Evolutionary conservation across 1,284 basidiomycete genomes (phyloP).

Genomic region (Tausonia pullulans): DNA sequence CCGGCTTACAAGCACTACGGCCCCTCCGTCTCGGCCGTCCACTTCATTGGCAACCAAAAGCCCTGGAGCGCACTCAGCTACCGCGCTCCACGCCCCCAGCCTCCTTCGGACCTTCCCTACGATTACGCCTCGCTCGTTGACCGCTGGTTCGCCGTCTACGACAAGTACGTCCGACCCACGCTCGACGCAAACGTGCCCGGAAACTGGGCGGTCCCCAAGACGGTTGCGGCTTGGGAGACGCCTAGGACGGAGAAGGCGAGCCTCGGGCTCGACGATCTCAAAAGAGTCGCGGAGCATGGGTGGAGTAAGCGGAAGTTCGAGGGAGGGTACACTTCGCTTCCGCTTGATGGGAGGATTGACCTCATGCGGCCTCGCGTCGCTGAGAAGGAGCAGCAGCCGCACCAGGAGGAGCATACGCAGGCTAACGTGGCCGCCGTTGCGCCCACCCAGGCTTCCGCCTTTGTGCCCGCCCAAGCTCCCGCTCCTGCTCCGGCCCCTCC

Average conservation of each 20-base stretch:
- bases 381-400: not conserved
- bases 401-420: constrained; percentile 2
- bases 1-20: constrained; percentile 92
- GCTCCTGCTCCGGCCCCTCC: too few relatives aligned
- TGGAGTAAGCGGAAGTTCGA: constrained; percentile 15
- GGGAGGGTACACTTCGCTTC: constrained; percentile 65
- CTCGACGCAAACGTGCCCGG: constrained; percentile 42
- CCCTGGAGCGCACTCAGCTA: constrained; percentile 66
- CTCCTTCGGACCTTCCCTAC: constrained; percentile 26
- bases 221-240: constrained; percentile 61
- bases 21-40: constrained; percentile 72
- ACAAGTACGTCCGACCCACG: constrained; percentile 60
- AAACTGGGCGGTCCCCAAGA: constrained; percentile 45
- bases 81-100: constrained; percentile 43
- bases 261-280: constrained; percentile 57
- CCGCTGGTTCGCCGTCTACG: constrained; percentile 83
- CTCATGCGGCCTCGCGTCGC: constrained; percentile 50
- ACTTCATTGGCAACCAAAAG: constrained; percentile 90
- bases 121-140: constrained; percentile 53
- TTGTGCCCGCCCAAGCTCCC: too few relatives aligned
- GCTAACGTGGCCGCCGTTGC: too few relatives aligned
- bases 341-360: constrained; percentile 73
- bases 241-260: constrained; percentile 26
- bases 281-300: constrained; percentile 52
- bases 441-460: too few relatives aligned